phyloP scores from a whole-genome alignment of 805 yeast species.

The Saccharomycopsis selenospora region DNA sequence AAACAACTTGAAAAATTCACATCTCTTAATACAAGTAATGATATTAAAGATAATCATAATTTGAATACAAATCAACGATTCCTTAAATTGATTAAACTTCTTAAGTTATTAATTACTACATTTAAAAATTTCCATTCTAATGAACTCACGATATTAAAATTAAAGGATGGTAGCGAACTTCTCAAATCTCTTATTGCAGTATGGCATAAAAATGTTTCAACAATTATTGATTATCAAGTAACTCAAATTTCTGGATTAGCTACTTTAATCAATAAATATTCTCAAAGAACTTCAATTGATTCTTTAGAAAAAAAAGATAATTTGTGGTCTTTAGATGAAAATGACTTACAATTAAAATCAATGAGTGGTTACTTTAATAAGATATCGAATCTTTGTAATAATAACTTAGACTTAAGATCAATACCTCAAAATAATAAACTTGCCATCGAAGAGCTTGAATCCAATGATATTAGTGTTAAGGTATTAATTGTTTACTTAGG shows the following conservation, averaged over 20 bases:
- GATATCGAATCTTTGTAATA: conserved; percentile 6
- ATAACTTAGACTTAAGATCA: background rate
- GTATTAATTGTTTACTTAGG: background rate
- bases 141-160: conserved; percentile 3
- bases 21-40: background rate
- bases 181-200: background rate
- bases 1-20: background rate
- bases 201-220: conserved; percentile 3
- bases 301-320: background rate
- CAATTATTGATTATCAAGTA: background rate
- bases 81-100: conserved; percentile 1
- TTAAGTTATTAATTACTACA: conserved; percentile 4
- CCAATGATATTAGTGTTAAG: background rate
- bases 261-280: background rate
- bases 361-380: conserved; percentile 8
- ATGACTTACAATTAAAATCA: conserved; percentile 8
- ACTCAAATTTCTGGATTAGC: conserved; percentile 2
- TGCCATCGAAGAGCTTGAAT: background rate
- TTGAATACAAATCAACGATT: background rate
- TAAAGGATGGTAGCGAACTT: conserved; percentile 2
- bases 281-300: background rate
- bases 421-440: background rate
- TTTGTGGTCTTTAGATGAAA: conserved; percentile 10
- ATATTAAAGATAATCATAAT: background rate
- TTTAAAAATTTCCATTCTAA: conserved; percentile 6